These are phyloP conservation scores for Elongisporangium undulatum DNA, from an alignment of 352 stramenopile genomes.

Conservation along the genomic window DNA sequence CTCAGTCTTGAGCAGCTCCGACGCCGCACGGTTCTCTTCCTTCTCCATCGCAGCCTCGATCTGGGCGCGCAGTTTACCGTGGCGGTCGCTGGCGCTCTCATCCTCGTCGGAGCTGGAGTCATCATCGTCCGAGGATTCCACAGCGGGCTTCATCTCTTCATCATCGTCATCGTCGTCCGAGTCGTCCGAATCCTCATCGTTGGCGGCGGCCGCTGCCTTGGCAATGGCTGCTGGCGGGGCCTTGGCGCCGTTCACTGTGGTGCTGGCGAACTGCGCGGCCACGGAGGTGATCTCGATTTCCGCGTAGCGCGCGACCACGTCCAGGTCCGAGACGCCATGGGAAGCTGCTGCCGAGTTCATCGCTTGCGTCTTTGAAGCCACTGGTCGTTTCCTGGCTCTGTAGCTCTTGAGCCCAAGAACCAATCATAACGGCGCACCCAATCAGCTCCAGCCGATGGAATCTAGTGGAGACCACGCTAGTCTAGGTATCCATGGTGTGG, in stretches of 20 bases:
- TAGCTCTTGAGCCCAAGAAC: neutral
- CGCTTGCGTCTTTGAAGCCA: neutral
- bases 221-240: slow-evolving; percentile 3
- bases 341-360: neutral
- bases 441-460: neutral
- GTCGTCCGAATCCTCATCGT: slow-evolving; percentile 21
- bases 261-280: slow-evolving; percentile 31
- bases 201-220: slow-evolving; percentile 2
- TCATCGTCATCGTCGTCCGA: slow-evolving; percentile 17
- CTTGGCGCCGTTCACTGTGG: slow-evolving; percentile 11
- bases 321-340: slow-evolving; percentile 33
- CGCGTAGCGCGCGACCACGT: slow-evolving; percentile 47
- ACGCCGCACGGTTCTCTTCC: slow-evolving; percentile 43
- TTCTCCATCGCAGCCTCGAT: slow-evolving; percentile 79
- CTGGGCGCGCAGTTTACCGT: slow-evolving; percentile 47
- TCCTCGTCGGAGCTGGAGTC: slow-evolving; percentile 20
- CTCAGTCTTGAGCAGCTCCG: slow-evolving; percentile 46
- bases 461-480: neutral
- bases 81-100: slow-evolving; percentile 25
- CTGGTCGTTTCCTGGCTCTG: neutral
- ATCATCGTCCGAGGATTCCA: neutral
- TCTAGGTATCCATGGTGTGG: neutral
- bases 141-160: slow-evolving; percentile 4
- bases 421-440: neutral
- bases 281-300: slow-evolving; percentile 46